Evolutionary conservation across 768 basidiomycete species (phyloP).

Genomic region (Naematelia aurantialba): DNA sequence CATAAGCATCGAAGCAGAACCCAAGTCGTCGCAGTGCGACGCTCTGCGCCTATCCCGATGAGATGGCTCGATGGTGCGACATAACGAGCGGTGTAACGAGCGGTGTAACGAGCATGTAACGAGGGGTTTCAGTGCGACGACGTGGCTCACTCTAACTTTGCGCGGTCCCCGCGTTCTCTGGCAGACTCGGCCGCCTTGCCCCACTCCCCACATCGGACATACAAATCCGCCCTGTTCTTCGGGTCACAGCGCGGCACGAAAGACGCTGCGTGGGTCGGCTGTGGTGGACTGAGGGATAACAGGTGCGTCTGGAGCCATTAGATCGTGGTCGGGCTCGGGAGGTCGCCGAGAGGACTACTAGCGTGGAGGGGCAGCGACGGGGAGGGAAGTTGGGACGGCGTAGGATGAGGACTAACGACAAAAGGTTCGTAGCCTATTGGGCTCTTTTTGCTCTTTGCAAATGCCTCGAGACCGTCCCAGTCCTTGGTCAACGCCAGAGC

Average conservation of each 20-base stretch:
- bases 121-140: too few species aligned
- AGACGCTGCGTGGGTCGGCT: conserved; percentile 63
- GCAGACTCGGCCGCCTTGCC: conserved; percentile 79
- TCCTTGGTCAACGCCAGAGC: conserved; percentile 74
- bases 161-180: conserved; percentile 81
- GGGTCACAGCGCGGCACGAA: conserved; percentile 84
- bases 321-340: too few species aligned
- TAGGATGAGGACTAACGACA: conserved; percentile 42
- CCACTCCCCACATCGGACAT: conserved; percentile 88
- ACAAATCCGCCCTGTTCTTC: conserved; percentile 76
- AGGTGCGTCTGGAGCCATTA: conserved; percentile 35
- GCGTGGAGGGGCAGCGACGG: too few species aligned
- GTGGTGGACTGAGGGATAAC: conserved; percentile 51
- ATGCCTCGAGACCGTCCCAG: conserved; percentile 79
- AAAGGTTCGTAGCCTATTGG: conserved; percentile 86
- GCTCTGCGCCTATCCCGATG: too few species aligned
- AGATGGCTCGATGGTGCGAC: too few species aligned
- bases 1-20: too few species aligned
- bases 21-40: too few species aligned
- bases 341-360: too few species aligned
- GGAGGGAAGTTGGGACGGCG: too few species aligned
- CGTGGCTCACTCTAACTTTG: conserved; percentile 80
- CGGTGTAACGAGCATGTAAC: too few species aligned
- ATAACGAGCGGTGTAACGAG: too few species aligned
- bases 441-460: conserved; percentile 80